phyloP scores from a whole-genome alignment of 495 filamentous ascomycete genomes.

The Penicillium parvum region DNA sequence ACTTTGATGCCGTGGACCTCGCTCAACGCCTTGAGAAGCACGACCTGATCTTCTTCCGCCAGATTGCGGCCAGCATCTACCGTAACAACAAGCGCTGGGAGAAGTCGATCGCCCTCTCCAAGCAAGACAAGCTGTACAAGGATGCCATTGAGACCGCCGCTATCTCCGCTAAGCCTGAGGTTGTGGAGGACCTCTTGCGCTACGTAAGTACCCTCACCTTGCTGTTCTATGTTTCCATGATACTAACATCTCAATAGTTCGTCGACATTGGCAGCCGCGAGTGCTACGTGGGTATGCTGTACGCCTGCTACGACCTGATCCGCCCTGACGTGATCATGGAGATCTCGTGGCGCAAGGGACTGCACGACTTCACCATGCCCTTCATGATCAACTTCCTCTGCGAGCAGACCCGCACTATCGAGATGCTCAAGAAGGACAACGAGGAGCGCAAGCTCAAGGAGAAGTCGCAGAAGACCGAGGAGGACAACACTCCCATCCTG shows the following conservation, averaged over 20 bases:
- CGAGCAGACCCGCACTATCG: slow-evolving; percentile 83
- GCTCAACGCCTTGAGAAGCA: slow-evolving; percentile 92
- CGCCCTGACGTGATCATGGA: slow-evolving; percentile 88
- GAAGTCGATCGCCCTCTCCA: slow-evolving; percentile 96
- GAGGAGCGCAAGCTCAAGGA: slow-evolving; percentile 93
- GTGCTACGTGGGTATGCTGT: slow-evolving; percentile 99
- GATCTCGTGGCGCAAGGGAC: slow-evolving; percentile 92
- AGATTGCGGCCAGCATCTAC: slow-evolving; percentile 97
- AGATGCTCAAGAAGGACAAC: slow-evolving; percentile 87
- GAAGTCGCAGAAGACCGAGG: slow-evolving; percentile 77
- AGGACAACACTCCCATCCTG: slow-evolving; percentile 91
- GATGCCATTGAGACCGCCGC: slow-evolving; percentile 98
- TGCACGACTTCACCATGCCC: slow-evolving; percentile 98
- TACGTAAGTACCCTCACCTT: slow-evolving; percentile 65
- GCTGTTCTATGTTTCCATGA: not conserved
- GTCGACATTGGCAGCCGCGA: slow-evolving; percentile 98
- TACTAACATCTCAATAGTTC: slow-evolving; percentile 60
- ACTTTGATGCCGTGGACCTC: slow-evolving; percentile 96
- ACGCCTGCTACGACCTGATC: slow-evolving; percentile 97
- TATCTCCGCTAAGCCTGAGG: slow-evolving; percentile 84
- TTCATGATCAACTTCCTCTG: slow-evolving; percentile 98
- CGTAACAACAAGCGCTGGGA: slow-evolving; percentile 99
- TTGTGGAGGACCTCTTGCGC: slow-evolving; percentile 91
- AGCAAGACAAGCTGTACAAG: slow-evolving; percentile 99
- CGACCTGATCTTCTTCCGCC: slow-evolving; percentile 97